Conservation (phyloP, 140 eudicot species). For the Flaveria floridana region DNA sequence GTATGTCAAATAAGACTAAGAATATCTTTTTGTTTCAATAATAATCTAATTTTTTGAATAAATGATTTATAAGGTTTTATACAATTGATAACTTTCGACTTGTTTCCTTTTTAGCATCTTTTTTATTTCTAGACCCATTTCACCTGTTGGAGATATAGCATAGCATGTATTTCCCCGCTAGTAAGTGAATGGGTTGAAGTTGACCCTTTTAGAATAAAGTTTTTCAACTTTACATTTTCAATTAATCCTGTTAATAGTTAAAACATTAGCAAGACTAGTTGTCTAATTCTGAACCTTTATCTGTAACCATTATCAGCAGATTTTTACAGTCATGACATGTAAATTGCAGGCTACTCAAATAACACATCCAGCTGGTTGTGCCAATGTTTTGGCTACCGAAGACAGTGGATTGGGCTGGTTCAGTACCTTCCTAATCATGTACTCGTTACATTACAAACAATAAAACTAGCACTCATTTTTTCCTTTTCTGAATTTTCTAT, state of each 20-base stretch:
- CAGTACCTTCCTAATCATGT: conserved; percentile 59
- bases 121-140: neutral
- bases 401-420: conserved; percentile 82
- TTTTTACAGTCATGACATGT: conserved; percentile 12
- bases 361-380: conserved; percentile 86
- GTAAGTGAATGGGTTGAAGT: neutral
- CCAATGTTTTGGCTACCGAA: conserved; percentile 50
- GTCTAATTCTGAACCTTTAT: neutral
- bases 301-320: conserved; percentile 1
- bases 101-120: neutral
- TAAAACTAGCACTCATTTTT: neutral
- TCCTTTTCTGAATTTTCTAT: conserved; percentile 19
- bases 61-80: neutral
- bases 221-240: neutral
- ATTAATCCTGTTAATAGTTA: neutral
- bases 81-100: neutral
- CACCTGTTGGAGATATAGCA: neutral
- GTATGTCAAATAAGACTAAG: neutral
- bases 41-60: neutral
- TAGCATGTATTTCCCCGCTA: neutral
- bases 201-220: neutral
- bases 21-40: neutral
- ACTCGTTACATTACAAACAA: conserved; percentile 18
- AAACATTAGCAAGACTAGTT: neutral
- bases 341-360: conserved; percentile 65